A percentile compares a stretch with the other conserved stretches of the same genome.
phyloP scores from a whole-genome alignment of 2,329 filamentous ascomycete genomes.

The Aspergillus texensis region DNA sequence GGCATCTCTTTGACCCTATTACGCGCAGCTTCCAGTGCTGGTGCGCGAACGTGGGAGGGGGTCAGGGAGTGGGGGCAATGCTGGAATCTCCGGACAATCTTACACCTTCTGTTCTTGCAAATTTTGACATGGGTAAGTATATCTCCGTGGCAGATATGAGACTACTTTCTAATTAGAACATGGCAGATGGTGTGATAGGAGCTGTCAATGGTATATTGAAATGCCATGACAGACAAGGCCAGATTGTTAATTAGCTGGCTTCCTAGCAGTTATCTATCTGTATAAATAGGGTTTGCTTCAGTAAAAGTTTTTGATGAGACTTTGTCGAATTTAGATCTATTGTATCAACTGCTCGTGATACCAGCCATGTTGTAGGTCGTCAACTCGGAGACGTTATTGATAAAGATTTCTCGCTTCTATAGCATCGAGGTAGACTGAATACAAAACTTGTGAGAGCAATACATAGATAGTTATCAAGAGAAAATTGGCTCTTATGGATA shows the following conservation, averaged over 20 bases:
- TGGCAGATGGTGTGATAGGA: background rate
- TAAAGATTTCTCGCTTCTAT: background rate
- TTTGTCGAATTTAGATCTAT: background rate
- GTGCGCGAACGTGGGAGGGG: no score
- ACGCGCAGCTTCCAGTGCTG: no score
- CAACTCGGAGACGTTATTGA: background rate
- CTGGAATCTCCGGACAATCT: no score
- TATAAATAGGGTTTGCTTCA: background rate
- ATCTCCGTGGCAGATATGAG: background rate
- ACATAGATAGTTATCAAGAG: background rate
- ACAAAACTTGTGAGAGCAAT: background rate
- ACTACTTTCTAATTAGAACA: background rate
- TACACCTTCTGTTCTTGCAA: no score
- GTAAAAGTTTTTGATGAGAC: background rate
- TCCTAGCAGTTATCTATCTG: background rate
- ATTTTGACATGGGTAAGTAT: background rate
- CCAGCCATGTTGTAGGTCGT: background rate
- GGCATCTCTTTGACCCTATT: no score
- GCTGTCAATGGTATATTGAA: background rate
- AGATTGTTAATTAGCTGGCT: background rate
- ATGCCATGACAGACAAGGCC: background rate
- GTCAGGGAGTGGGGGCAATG: no score
- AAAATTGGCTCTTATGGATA: background rate
- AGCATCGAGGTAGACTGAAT: no score
- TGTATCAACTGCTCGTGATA: background rate